A percentile compares a stretch with the other conserved stretches of the same genome.
phyloP scores from a whole-genome alignment of 495 filamentous ascomycete species.

The Penicillium cosmopolitanum region DNA sequence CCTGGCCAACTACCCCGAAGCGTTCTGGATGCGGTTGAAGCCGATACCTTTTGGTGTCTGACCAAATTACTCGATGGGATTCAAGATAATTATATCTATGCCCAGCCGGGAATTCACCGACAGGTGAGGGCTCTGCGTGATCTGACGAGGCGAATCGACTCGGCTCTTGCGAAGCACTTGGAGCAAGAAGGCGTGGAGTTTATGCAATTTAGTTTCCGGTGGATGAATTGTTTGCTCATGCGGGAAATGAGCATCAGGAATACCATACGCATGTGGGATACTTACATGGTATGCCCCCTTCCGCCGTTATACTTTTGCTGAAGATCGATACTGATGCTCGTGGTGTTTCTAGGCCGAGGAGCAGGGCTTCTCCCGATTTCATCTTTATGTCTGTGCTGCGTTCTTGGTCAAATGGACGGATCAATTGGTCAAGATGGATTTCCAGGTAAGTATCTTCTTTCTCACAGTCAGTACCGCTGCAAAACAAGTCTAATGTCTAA shows the following conservation, averaged over 20 bases:
- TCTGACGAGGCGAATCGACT: constrained; percentile 87
- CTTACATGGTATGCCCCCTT: constrained; percentile 75
- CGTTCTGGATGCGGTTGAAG: constrained; percentile 95
- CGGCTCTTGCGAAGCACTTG: constrained; percentile 80
- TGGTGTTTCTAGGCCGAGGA: constrained; percentile 76
- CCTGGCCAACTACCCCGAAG: constrained; percentile 88
- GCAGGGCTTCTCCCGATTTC: constrained; percentile 96
- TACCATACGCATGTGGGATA: constrained; percentile 99
- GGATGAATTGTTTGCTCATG: constrained; percentile 99
- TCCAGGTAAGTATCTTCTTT: constrained; percentile 53
- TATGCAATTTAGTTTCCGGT: constrained; percentile 98
- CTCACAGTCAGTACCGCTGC: too few species aligned
- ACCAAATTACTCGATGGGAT: constrained; percentile 97
- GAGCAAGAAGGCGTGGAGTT: constrained; percentile 93
- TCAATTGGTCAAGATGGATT: constrained; percentile 95
- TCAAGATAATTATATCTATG: constrained; percentile 98
- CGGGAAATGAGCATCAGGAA: constrained; percentile 94
- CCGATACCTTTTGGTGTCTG: constrained; percentile 97
- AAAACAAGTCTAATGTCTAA: neutral
- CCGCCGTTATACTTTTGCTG: neutral
- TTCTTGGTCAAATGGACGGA: constrained; percentile 99
- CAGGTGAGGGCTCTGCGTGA: constrained; percentile 89
- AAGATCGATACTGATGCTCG: constrained; percentile 23
- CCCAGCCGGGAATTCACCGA: constrained; percentile 93
- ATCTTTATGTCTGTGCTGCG: constrained; percentile 96